A percentile compares a stretch with the other conserved stretches of the same genome.
These are phyloP conservation scores for Stropharia rugosoannulata DNA, from an alignment of 768 basidiomycete genomes.

Conservation along the genomic window DNA sequence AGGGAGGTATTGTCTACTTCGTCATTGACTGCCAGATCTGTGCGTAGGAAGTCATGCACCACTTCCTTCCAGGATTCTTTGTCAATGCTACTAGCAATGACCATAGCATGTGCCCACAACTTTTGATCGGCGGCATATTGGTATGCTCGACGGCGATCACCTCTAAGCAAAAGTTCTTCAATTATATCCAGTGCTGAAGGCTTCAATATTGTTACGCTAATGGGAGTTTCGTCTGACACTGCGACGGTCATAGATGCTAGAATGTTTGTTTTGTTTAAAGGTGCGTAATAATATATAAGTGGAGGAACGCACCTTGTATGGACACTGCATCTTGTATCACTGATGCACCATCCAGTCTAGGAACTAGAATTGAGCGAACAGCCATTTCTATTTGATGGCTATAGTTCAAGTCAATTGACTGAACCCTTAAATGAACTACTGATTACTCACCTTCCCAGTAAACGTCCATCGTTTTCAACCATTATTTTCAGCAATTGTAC, in stretches of 20 bases:
- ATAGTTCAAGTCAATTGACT: neutral
- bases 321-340: conserved; percentile 21
- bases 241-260: conserved; percentile 16
- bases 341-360: conserved; percentile 39
- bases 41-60: conserved; percentile 78
- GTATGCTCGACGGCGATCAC: conserved; percentile 85
- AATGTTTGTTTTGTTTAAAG: neutral
- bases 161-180: conserved; percentile 75
- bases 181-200: conserved; percentile 73
- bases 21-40: conserved; percentile 60
- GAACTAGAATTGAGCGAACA: conserved; percentile 72
- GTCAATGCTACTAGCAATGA: conserved; percentile 91
- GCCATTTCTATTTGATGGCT: conserved; percentile 69
- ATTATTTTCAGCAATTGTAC: conserved; percentile 74
- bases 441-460: conserved; percentile 77
- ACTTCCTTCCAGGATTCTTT: conserved; percentile 93
- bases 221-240: conserved; percentile 42
- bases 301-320: conserved; percentile 18
- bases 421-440: neutral
- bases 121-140: conserved; percentile 85
- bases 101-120: conserved; percentile 94
- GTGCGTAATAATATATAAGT: neutral
- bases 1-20: conserved; percentile 9
- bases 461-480: conserved; percentile 86
- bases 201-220: conserved; percentile 59